phyloP scores from a whole-genome alignment of 306 rosid species.

The Dryas alaskensis region DNA sequence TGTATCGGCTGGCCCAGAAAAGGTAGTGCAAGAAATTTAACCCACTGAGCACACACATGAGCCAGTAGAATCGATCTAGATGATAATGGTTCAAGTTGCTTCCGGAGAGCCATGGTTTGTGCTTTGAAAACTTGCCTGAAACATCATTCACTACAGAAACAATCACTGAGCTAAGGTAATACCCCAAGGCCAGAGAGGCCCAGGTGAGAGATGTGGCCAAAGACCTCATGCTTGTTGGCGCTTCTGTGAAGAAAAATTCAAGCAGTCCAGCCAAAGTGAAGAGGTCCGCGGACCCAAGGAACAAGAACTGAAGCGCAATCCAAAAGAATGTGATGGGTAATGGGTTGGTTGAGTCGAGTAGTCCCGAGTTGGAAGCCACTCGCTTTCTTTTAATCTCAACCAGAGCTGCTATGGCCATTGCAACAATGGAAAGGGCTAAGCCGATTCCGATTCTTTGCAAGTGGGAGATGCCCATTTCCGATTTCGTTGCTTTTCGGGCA shows the following conservation, averaged over 20 bases:
- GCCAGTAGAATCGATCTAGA: slow-evolving; percentile 84
- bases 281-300: slow-evolving; percentile 92
- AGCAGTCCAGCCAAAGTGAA: slow-evolving; percentile 82
- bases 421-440: slow-evolving; percentile 60
- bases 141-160: slow-evolving; percentile 68
- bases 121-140: slow-evolving; percentile 36
- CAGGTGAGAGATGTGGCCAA: slow-evolving; percentile 89
- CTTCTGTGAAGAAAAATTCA: slow-evolving; percentile 93
- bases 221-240: slow-evolving; percentile 82
- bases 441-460: slow-evolving; percentile 86
- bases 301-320: slow-evolving; percentile 82
- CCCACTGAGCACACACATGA: slow-evolving; percentile 80
- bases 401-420: slow-evolving; percentile 90
- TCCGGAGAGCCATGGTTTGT: slow-evolving; percentile 67
- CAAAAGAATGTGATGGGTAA: slow-evolving; percentile 78
- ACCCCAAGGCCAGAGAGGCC: slow-evolving; percentile 92
- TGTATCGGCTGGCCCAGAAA: slow-evolving; percentile 67
- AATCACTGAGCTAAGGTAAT: slow-evolving; percentile 76
- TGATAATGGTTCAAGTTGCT: slow-evolving; percentile 56
- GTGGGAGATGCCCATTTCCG: slow-evolving; percentile 82
- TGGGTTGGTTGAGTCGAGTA: slow-evolving; percentile 48
- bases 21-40: slow-evolving; percentile 80
- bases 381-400: slow-evolving; percentile 77
- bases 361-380: slow-evolving; percentile 44
- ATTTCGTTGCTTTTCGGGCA: slow-evolving; percentile 53